Evolutionary conservation across 2,329 filamentous ascomycete genomes (phyloP), one percentile per base, ranked within the genome.

Genomic region (Fusarium chlamydosporum): DNA sequence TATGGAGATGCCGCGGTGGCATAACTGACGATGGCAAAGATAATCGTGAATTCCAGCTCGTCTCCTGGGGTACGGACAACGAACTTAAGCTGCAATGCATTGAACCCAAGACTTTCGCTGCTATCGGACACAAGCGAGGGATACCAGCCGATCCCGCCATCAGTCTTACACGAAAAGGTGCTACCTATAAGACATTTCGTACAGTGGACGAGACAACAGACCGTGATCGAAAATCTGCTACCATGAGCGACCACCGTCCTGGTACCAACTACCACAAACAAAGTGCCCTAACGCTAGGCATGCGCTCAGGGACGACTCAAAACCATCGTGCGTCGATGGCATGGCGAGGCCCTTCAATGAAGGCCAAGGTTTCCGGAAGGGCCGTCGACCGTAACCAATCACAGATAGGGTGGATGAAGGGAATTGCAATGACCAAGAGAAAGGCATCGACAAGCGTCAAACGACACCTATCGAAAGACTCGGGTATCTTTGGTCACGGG

Each of bases 51-150:
- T 97, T 97, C 68, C 94, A 97, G 77, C 84, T 97, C 18, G 92
- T 97, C 1, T 94, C 94, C 0, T 97, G 94, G 94, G 94, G 94
- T 27, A 90, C 92, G 48, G 95, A 97, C 77, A 92, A 91, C 70
- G 88, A 94, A 74, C 83, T 97, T 31, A 90, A 92, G 48, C 83
- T 97, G 29, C 92, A 97, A 75, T 89, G 89, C 47, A 86, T 94
- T 20, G 86, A 92, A 40, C 81, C 88, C 1, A 82, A 88, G 27
- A 82, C 89, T 31, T 82, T 96, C 1, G 83, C 87, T 60, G 83
- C 86, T 3, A 90, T 96, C 16, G 93, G 92, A 4, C 92, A 92
- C 76, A 83, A 88, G 45, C 93, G 90, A 75, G 93, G 92, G 6
- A 85, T 84, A 52, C 84, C 85, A 5, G 87, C 90, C 20, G 85